Percentiles rank a stretch among this genome's conserved stretches.
Evolutionary conservation across 108 stramenopile species (phyloP).

Genomic region (Cyclotella distinguenda): DNA sequence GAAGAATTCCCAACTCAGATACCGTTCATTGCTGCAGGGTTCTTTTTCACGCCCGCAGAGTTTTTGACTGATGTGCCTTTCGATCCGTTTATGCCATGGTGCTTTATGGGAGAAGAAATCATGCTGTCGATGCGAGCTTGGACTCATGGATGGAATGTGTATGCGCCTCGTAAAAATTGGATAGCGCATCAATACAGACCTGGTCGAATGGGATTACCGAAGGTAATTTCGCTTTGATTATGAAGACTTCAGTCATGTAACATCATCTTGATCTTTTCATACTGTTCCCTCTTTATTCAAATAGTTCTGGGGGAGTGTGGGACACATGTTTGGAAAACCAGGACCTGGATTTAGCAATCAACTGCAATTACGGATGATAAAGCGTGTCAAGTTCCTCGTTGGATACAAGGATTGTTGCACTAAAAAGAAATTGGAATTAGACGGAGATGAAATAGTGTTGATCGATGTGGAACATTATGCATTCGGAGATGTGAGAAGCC

Average conservation of each 20-base stretch:
- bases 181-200: constrained; percentile 93
- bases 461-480: constrained; percentile 60
- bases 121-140: constrained; percentile 78
- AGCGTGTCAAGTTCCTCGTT: constrained; percentile 70
- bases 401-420: constrained; percentile 65
- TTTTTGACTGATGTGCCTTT: constrained; percentile 88
- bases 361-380: constrained; percentile 48
- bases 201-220: constrained; percentile 81
- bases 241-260: not conserved
- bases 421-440: constrained; percentile 40
- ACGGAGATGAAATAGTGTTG: constrained; percentile 56
- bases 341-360: constrained; percentile 52
- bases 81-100: constrained; percentile 94
- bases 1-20: constrained; percentile 45
- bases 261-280: not conserved
- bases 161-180: constrained; percentile 86
- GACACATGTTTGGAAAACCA: constrained; percentile 65
- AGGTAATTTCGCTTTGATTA: constrained; percentile 21
- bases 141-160: constrained; percentile 94
- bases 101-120: constrained; percentile 99
- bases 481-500: constrained; percentile 57
- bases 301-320: constrained; percentile 91
- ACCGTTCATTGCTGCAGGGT: constrained; percentile 90
- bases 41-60: constrained; percentile 81
- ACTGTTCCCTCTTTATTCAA: not conserved